A percentile compares a stretch with the other conserved stretches of the same genome.
These are phyloP conservation scores for Melampsora americana DNA, from an alignment of 1,284 basidiomycete genomes.

Conservation along the genomic window DNA sequence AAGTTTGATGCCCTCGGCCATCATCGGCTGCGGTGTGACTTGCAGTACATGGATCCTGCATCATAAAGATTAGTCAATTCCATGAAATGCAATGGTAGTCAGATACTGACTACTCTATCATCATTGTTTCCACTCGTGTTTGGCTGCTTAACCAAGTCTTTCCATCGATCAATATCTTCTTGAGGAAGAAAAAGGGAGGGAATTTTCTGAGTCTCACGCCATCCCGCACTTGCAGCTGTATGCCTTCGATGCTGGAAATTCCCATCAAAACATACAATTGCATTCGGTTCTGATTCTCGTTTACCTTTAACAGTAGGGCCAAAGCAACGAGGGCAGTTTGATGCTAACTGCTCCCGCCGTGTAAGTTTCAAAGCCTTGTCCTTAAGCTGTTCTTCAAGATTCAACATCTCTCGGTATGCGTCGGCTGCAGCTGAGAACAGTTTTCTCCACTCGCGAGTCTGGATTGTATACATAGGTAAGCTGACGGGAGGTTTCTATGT, in stretches of 20 bases:
- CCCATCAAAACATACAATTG: not conserved
- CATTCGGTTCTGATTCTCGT: not conserved
- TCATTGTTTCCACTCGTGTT: not conserved
- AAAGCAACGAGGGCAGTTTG: conserved; percentile 2
- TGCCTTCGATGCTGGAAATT: too few relatives aligned
- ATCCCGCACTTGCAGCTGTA: not conserved
- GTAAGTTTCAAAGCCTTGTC: not conserved
- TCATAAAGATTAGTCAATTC: not conserved
- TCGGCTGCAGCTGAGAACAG: not conserved
- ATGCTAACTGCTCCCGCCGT: not conserved
- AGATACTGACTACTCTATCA: too few relatives aligned
- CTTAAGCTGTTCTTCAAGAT: not conserved
- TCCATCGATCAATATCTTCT: not conserved
- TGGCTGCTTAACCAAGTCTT: not conserved
- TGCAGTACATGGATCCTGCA: not conserved
- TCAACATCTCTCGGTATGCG: not conserved
- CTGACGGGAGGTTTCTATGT: too few relatives aligned
- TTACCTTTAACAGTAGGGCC: not conserved
- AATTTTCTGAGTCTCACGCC: not conserved
- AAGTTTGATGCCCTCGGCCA: not conserved
- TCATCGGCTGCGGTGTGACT: not conserved
- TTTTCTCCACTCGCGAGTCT: conserved; percentile 3
- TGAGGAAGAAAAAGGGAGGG: not conserved
- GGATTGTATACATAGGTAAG: too few relatives aligned
- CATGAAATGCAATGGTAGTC: too few relatives aligned